Evolutionary conservation across 2,329 filamentous ascomycete species (phyloP), one percentile per base, ranked within the genome.

Genomic region (Penicillium sclerotiorum): DNA sequence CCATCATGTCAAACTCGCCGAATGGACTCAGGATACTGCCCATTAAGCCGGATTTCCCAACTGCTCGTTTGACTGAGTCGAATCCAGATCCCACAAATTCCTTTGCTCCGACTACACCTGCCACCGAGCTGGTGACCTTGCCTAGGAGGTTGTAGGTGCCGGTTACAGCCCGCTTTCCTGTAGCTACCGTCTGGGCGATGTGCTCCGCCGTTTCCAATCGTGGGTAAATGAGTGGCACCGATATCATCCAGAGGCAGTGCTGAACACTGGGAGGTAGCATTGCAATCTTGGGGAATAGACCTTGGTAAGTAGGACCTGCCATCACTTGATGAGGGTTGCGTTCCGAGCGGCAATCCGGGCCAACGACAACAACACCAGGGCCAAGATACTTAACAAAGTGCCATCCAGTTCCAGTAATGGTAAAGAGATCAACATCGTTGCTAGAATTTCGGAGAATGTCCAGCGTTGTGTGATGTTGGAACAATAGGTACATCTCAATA

Each of bases 331-430:
- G 86, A 53, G 90, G 90, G 45, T 89, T 96, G 44, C 94, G 80
- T 73, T 99, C 94, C 5, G 92, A 96, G 45, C 94, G 85, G 60
- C 91, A 93, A 70, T 99, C 94, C 2, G 90, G 87, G 0, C 93
- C 94, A 43, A 96, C 87, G 1, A 95, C 87, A 0, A 90, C 91
- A 11, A 99, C 86, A 4, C 89, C 89, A 1, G 94, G 94, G 0
- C 94, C 94, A 5, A 99, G 83, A 63, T 89, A 96, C 73, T 99
- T 99, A 73, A 99, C 84, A 70, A 97, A 99, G 71, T 99, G 94
- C 94, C 94, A 99, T 7, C 94, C 94, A 17, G 88, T 88, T n/a
- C 94, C 93, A 0, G 94, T 97, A 47, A 99, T 87, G 1, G 93
- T 97, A 73, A 99, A 99, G 5, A 99, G 83, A 62, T 99, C 94